Percentiles rank a stretch among this genome's conserved stretches.
phyloP scores from a whole-genome alignment of 495 filamentous ascomycete genomes.

The Lasiosphaeriaceae sp. region DNA sequence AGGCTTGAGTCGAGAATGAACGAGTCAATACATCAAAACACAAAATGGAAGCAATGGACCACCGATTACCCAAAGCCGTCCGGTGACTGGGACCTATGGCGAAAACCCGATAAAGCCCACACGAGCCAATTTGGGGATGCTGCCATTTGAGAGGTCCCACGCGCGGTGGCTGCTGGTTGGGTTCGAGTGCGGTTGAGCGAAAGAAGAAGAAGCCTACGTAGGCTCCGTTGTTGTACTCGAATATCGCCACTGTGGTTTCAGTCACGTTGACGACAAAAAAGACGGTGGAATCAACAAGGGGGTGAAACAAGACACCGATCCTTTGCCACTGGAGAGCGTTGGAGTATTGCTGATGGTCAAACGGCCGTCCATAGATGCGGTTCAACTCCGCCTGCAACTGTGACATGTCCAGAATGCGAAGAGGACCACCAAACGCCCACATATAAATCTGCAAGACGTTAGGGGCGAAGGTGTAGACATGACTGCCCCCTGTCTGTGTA shows the following conservation, averaged over 20 bases:
- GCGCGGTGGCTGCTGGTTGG: too few relatives aligned
- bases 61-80: neutral
- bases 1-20: neutral
- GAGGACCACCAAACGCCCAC: constrained; percentile 2
- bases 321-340: neutral
- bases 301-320: neutral
- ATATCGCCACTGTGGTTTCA: neutral
- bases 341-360: neutral
- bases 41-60: neutral
- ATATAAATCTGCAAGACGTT: neutral
- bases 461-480: neutral
- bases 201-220: neutral
- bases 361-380: neutral
- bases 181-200: too few relatives aligned
- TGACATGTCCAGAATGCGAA: constrained; percentile 4
- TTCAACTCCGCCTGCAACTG: neutral
- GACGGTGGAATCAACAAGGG: neutral
- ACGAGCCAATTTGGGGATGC: neutral
- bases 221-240: neutral
- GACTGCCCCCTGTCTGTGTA: neutral
- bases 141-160: too few relatives aligned
- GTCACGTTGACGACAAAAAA: neutral
- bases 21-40: neutral
- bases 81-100: neutral
- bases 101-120: neutral